These are phyloP conservation scores for Yamadazyma buinensis DNA, from an alignment of 1,139 yeast species.

Conservation along the genomic window DNA sequence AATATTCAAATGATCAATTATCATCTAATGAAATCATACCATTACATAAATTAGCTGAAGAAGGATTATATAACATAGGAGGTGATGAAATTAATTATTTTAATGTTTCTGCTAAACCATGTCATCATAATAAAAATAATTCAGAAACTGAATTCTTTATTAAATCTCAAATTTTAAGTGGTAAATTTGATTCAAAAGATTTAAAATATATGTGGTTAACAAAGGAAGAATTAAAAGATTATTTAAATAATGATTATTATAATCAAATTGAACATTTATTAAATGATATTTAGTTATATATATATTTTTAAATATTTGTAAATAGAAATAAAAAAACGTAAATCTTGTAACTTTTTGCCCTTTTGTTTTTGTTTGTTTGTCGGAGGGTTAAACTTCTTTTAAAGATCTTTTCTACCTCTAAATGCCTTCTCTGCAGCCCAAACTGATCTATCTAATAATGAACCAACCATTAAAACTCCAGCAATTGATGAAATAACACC, in stretches of 20 bases:
- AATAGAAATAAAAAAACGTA: not conserved
- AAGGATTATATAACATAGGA: slow-evolving; percentile 67
- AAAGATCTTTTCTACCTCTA: slow-evolving; percentile 62
- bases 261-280: slow-evolving; percentile 50
- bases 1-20: slow-evolving; percentile 6
- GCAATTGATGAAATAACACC: slow-evolving; percentile 89
- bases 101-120: slow-evolving; percentile 86
- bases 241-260: slow-evolving; percentile 56
- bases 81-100: slow-evolving; percentile 79
- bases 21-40: slow-evolving; percentile 33
- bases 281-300: slow-evolving; percentile 19
- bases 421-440: slow-evolving; percentile 86
- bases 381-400: slow-evolving; percentile 8
- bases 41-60: slow-evolving; percentile 71
- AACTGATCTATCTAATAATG: slow-evolving; percentile 79
- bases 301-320: slow-evolving; percentile 23
- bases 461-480: slow-evolving; percentile 90
- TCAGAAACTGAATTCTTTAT: slow-evolving; percentile 59
- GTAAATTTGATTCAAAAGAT: slow-evolving; percentile 58
- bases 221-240: slow-evolving; percentile 66
- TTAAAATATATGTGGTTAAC: slow-evolving; percentile 72
- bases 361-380: no score
- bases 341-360: no score
- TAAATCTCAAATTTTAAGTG: slow-evolving; percentile 89
- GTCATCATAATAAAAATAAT: slow-evolving; percentile 50